Base-by-base conservation (phyloP, 352 stramenopile species). In the Globisporangium echinulatum region DNA sequence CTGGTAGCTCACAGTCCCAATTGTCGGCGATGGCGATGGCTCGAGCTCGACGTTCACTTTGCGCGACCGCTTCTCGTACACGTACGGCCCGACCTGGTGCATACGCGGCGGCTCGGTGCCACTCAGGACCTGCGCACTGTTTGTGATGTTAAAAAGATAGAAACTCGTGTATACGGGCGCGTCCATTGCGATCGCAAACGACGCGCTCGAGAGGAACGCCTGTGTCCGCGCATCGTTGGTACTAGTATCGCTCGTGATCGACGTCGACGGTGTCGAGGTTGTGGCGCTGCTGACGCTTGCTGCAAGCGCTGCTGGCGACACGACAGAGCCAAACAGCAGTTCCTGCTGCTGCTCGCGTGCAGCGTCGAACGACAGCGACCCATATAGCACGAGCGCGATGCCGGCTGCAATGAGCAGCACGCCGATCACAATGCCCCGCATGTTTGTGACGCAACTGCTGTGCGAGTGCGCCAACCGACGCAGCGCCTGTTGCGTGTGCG, bases 111-210 rank as follows among this genome's bases (percentile, higher is more conserved):
- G 11, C 8, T 57, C 62, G 10, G 19, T 56, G 0, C 78, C 75
- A 2, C 49, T 43, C 0, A 89, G 53, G 39, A 92, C 59, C 9
- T 62, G 60, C n/a, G 49, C 58, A 4, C 57, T 68, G 52, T 92
- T 90, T 3, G 78, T 86, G 67, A 92, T 62, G 49, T 92, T 92
- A 67, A 76, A 89, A 8, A 88, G 59, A 57, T 87, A 90, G 38
- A 88, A 82, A 56, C 78, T 87, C 37, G 69, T 64, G 58, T 74
- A 77, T 50, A 71, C 67, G 0, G 75, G 75, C 17, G 71, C 79
- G 57, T 85, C 72, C 63, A 88, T 84, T 2, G 69, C 67, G 49
- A 69, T 68, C 19, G 59, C 70, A 39, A 85, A 81, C 37, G 55
- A 59, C 17, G 64, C 60, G 51, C 55, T 79, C 57, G n/a, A 50